A percentile compares a stretch with the other conserved stretches of the same genome.
These are phyloP conservation scores for Phytopythium montanum DNA, from an alignment of 352 stramenopile species.

Conservation along the genomic window DNA sequence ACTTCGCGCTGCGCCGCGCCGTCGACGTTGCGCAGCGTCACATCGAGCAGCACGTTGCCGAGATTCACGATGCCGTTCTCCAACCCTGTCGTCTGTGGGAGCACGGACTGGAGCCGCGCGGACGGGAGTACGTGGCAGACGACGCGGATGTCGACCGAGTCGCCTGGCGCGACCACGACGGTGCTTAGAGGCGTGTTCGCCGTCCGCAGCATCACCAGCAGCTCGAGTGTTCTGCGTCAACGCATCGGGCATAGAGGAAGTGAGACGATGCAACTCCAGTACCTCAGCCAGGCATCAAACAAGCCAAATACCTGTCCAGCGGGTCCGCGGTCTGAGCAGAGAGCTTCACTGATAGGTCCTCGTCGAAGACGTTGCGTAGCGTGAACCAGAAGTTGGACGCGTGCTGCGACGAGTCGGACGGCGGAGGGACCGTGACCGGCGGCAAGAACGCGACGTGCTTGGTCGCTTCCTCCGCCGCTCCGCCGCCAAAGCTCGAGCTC, in stretches of 20 bases:
- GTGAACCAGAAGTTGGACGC: conserved; percentile 83
- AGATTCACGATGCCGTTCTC: conserved; percentile 50
- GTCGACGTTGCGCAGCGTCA: conserved; percentile 59
- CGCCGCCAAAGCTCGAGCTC: conserved; percentile 45
- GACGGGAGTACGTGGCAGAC: conserved; percentile 70
- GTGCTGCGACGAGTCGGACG: conserved; percentile 40
- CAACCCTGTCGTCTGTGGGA: conserved; percentile 27
- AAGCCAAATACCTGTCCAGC: conserved; percentile 35
- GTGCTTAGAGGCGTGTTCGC: conserved; percentile 74
- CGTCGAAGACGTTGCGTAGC: conserved; percentile 83
- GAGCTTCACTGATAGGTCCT: conserved; percentile 72
- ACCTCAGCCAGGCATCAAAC: background rate
- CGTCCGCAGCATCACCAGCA: conserved; percentile 74
- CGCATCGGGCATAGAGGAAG: conserved; percentile 13
- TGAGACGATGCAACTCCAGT: background rate
- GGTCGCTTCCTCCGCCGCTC: conserved; percentile 11
- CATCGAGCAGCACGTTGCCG: conserved; percentile 59
- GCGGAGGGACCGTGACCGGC: conserved; percentile 65
- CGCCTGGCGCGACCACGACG: conserved; percentile 62
- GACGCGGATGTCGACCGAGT: conserved; percentile 82
- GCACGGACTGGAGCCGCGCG: conserved; percentile 49
- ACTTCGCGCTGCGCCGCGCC: conserved; percentile 65
- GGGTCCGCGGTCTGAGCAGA: conserved; percentile 34
- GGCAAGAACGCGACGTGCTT: conserved; percentile 66
- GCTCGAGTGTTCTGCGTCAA: conserved; percentile 43